Conservation (phyloP, 192 early-diverging fungal species). For the Podochytrium sp. region DNA sequence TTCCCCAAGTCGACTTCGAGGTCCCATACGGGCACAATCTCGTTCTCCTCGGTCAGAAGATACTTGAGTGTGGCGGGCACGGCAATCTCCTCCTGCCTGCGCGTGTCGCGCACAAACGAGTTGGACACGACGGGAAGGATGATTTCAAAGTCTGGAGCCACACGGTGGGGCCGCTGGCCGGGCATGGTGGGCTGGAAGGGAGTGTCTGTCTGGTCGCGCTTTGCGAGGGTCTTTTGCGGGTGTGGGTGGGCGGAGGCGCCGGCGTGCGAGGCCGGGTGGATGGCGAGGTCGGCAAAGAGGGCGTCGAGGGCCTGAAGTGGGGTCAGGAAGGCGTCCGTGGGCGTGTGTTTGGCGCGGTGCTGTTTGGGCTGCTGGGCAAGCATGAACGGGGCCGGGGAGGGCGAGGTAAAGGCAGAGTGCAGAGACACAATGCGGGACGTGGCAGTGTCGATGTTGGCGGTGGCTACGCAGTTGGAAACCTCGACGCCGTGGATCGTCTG, state of each 20-base stretch:
- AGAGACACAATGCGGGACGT: slow-evolving; percentile 72
- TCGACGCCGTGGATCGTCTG: slow-evolving; percentile 73
- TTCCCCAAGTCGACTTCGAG: slow-evolving; percentile 75
- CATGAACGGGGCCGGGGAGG: background rate
- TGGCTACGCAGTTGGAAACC: slow-evolving; percentile 83
- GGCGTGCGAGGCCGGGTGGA: background rate
- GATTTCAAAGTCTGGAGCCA: slow-evolving; percentile 26
- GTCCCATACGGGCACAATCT: slow-evolving; percentile 80
- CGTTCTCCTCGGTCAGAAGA: slow-evolving; percentile 59
- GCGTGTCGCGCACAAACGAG: background rate
- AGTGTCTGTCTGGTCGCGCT: background rate
- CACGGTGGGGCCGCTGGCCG: slow-evolving; percentile 16
- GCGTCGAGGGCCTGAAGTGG: slow-evolving; percentile 21
- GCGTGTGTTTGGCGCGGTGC: background rate
- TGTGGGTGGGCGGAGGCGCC: background rate
- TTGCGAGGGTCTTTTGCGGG: background rate
- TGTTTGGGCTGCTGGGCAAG: background rate
- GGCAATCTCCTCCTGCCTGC: background rate
- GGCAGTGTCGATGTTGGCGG: slow-evolving; percentile 71
- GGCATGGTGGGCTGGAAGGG: background rate
- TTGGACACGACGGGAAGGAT: background rate
- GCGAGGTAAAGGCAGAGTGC: slow-evolving; percentile 66
- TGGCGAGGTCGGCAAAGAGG: slow-evolving; percentile 9
- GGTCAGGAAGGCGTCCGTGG: background rate
- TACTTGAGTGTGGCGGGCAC: slow-evolving; percentile 69